A percentile compares a stretch with the other conserved stretches of the same genome.
These are phyloP conservation scores for Exophiala mesophila DNA, from an alignment of 2,329 filamentous ascomycete genomes.

Conservation along the genomic window DNA sequence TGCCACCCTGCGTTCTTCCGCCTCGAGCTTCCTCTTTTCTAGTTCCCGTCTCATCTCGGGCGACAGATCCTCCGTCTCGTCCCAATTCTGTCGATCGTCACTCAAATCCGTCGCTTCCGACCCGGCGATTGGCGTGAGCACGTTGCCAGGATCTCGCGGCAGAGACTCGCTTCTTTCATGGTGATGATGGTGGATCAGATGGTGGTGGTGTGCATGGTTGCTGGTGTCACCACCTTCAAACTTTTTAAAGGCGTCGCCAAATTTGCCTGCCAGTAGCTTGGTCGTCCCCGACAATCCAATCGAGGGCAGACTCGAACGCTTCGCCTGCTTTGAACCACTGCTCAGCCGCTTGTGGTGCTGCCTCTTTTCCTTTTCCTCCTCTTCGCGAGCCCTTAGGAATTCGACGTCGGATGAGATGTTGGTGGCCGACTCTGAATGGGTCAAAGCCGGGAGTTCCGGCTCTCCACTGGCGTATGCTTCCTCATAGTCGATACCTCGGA, in stretches of 20 bases:
- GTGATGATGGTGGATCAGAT: conserved; percentile 43
- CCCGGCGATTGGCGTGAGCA: conserved; percentile 66
- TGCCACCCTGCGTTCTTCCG: conserved; percentile 87
- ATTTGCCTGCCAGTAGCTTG: conserved; percentile 77
- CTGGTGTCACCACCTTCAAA: conserved; percentile 61
- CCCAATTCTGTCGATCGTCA: conserved; percentile 60
- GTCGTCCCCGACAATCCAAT: conserved; percentile 70
- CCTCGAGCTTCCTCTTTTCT: conserved; percentile 71
- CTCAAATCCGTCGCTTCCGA: conserved; percentile 67
- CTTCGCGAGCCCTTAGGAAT: conserved; percentile 72
- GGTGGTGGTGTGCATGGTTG: conserved; percentile 27
- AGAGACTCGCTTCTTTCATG: conserved; percentile 40
- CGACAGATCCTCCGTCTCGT: conserved; percentile 67
- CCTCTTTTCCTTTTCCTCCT: conserved; percentile 55
- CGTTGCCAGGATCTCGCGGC: conserved; percentile 38
- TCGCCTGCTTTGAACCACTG: conserved; percentile 55
- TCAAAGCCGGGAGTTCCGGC: conserved; percentile 18
- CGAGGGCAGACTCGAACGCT: conserved; percentile 66
- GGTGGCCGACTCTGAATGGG: conserved; percentile 50
- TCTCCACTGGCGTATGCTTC: conserved; percentile 20
- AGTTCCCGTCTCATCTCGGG: conserved; percentile 87
- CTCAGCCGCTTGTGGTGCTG: conserved; percentile 51
- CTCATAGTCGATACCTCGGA: conserved; percentile 20
- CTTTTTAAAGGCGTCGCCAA: conserved; percentile 87
- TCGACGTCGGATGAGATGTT: conserved; percentile 76